Base-by-base conservation (phyloP, 1,284 basidiomycete species). In the Pseudozyma sp. region DNA sequence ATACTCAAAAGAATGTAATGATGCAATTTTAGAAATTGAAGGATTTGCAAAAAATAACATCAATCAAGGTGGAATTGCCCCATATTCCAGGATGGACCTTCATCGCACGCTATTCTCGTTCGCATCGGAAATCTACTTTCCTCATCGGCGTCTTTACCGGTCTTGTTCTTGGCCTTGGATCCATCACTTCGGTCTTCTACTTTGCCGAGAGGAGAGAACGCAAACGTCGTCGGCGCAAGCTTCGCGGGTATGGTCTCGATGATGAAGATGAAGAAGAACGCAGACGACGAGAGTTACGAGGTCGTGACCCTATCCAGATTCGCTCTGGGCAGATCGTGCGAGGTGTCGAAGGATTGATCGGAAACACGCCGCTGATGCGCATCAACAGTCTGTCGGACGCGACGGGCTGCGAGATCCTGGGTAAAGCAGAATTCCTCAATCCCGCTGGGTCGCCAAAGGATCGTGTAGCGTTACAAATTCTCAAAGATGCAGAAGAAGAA, bases 371-470 rank as follows among this genome's bases (percentile, higher is more conserved):
- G 0, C 87, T 99, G 43, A 88, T 99, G 61, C 89, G 95, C 65
- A 97, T 99, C 65, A 92, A 93, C 76, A 95, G 93, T 3, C 85
- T 99, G 60, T 97, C 94, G 77, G 89, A 97, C 85, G 90, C 92
- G 0, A 88, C 97, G 0, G 95, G 95, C 8, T 92, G 97, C 12
- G 95, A 98, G 81, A 95, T 99, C 66, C 87, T 97, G 86, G 95
- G 93, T n/a, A 97, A 97, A 86, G 93, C 93, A 13, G 94, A 97
- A 91, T 98, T 92, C 83, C 86, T 99, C 58, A 99, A 99, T 85
- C 96, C 97, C 0, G 97, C 95, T 16, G 97, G 97, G 21, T 97
- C 94, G 60, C 93, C 98, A 49, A 99, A 99, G 86, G 97, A 99
- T 85, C 90, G 97, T 21, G 95, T 99, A 12, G 96, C 95, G 0